phyloP scores from a whole-genome alignment of 768 basidiomycete species.

The Panellus pusillus region DNA sequence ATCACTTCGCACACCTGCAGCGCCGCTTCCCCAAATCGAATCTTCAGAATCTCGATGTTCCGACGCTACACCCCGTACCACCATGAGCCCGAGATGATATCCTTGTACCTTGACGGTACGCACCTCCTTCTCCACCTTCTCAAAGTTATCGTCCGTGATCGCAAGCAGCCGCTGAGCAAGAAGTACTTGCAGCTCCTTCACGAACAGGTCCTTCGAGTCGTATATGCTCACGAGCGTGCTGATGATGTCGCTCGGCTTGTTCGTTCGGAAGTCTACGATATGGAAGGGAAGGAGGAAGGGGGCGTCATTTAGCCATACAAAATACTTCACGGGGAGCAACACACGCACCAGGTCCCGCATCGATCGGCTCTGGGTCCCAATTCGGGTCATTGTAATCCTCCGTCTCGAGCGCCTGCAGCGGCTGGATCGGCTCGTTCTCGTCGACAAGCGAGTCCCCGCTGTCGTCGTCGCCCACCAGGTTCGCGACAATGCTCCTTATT shows the following conservation, averaged over 20 bases:
- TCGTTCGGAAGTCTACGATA: slow-evolving; percentile 82
- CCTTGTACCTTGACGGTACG: not conserved
- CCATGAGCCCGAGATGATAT: slow-evolving; percentile 5
- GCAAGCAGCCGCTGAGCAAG: slow-evolving; percentile 84
- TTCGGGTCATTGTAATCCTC: slow-evolving; percentile 91
- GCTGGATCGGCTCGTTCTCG: slow-evolving; percentile 78
- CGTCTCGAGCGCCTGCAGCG: slow-evolving; percentile 68
- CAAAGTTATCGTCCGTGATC: slow-evolving; percentile 77
- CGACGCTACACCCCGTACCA: slow-evolving; percentile 48
- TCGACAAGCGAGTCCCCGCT: slow-evolving; percentile 80
- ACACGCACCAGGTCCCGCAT: slow-evolving; percentile 85
- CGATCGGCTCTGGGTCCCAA: slow-evolving; percentile 96
- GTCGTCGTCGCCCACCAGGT: slow-evolving; percentile 84
- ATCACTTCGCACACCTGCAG: slow-evolving; percentile 97
- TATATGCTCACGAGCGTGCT: slow-evolving; percentile 97
- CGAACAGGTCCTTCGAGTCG: slow-evolving; percentile 93
- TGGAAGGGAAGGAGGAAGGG: no score
- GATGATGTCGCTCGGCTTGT: slow-evolving; percentile 90
- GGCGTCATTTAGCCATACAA: not conserved
- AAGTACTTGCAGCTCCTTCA: slow-evolving; percentile 91
- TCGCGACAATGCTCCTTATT: slow-evolving; percentile 89
- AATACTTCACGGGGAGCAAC: not conserved
- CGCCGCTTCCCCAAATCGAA: slow-evolving; percentile 91
- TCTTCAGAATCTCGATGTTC: slow-evolving; percentile 92
- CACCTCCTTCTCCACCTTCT: slow-evolving; percentile 74